Base-by-base conservation (phyloP, 2,329 filamentous ascomycete species). In the Ceratocystis cubensis region DNA sequence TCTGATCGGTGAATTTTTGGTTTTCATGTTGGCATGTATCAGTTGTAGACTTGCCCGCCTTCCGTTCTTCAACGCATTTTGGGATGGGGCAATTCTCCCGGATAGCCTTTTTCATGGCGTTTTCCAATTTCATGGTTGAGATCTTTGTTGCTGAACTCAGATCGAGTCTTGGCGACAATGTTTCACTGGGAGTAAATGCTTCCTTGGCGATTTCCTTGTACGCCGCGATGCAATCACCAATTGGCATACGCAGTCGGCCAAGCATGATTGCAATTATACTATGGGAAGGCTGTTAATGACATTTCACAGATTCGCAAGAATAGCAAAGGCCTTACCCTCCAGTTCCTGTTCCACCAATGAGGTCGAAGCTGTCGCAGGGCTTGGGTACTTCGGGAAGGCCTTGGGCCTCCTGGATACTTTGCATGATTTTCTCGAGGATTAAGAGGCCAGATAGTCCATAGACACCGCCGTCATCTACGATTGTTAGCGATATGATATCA, bases 301-400 rank as follows among this genome's bases (percentile, higher is more conserved):
- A 50, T 50, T n/a, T 53, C 4, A 33, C 10, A 17, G 4, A 2
- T 20, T 25, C 65, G 7, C 20, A 53, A 25, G 20, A n/a, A 41
- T 1, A n/a, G 45, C 6, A 33, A 33, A 8, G 7, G n/a, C 46
- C 66, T 20, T 64, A 72, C 71, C 72, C 71, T 56, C 73, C 71
- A 1, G 73, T 73, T 63, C 72, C 72, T 17, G 72, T 74, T 20
- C 72, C 73, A 56, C 72, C 73, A 56, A 74, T 72, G n/a, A 73
- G 65, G 25, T 74, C 70, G 64, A 73, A 74, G 41, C 69, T 65
- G 22, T 74, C 71, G 61, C 71, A 71, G 28, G 72, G 73, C 48
- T 53, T 69, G 2, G 71, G 72, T 4, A 69, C 30, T 28, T 70
- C 46, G 22, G 65, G 25, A 5, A 71, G 69, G 17, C 69, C 66